Evolutionary conservation across 2,329 filamentous ascomycete species (phyloP).

Genomic region (Nemania sp.): DNA sequence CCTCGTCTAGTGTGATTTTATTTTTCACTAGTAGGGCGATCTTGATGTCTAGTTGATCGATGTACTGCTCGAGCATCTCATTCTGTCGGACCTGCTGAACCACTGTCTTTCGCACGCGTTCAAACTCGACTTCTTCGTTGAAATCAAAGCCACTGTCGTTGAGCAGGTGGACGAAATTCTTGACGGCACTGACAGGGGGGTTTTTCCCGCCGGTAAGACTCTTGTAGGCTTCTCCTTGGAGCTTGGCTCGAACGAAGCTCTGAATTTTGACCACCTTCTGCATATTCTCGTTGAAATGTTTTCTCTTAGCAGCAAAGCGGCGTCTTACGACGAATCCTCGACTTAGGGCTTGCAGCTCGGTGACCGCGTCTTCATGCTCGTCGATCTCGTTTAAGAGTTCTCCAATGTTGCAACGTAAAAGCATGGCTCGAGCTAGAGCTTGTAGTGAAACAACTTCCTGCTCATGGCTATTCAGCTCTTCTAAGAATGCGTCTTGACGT

Average conservation of each 20-base stretch:
- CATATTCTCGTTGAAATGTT: conserved; percentile 95
- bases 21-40: conserved; percentile 98
- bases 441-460: conserved; percentile 72
- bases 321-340: conserved; percentile 74
- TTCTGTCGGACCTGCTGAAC: conserved; percentile 97
- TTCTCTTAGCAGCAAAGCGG: conserved; percentile 80
- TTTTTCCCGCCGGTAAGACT: conserved; percentile 95
- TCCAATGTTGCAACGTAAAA: conserved; percentile 74
- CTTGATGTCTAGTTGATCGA: conserved; percentile 98
- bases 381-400: conserved; percentile 76
- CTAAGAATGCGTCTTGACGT: conserved; percentile 63
- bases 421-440: conserved; percentile 74
- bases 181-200: conserved; percentile 92
- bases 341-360: conserved; percentile 73
- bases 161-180: conserved; percentile 95
- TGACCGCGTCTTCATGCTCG: conserved; percentile 76
- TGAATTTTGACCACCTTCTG: conserved; percentile 98
- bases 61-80: conserved; percentile 95
- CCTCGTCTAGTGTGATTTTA: conserved; percentile 98
- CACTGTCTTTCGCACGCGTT: conserved; percentile 90
- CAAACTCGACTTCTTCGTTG: conserved; percentile 97
- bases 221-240: conserved; percentile 98
- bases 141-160: conserved; percentile 99
- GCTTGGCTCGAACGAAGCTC: conserved; percentile 90
- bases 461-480: conserved; percentile 70